These are phyloP conservation scores for Solanum pimpinellifolium DNA, from an alignment of 257 asterid species.

Conservation along the genomic window DNA sequence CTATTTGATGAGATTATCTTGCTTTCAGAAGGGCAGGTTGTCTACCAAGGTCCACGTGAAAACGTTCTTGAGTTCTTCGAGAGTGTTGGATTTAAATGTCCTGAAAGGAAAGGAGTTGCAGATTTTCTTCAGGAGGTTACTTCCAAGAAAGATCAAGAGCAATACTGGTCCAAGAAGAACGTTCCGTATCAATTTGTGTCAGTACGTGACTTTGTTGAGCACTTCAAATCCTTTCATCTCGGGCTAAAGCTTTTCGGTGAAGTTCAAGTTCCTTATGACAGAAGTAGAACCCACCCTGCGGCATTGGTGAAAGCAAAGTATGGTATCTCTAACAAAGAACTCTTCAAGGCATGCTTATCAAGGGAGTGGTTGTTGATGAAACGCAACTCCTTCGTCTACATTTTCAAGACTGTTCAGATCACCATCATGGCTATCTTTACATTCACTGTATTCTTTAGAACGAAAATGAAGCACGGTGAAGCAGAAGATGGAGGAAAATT, in stretches of 20 bases:
- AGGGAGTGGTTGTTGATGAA: conserved; percentile 66
- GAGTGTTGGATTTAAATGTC: conserved; percentile 53
- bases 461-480: conserved; percentile 45
- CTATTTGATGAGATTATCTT: conserved; percentile 53
- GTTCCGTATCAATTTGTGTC: conserved; percentile 31
- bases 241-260: conserved; percentile 39
- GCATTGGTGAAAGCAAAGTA: conserved; percentile 50
- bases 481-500: conserved; percentile 49
- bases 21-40: conserved; percentile 51
- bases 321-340: conserved; percentile 53
- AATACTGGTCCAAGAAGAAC: conserved; percentile 46
- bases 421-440: conserved; percentile 59
- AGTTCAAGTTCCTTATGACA: conserved; percentile 40
- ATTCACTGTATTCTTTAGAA: conserved; percentile 63
- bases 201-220: conserved; percentile 26
- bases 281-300: conserved; percentile 47
- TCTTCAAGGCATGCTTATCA: conserved; percentile 48
- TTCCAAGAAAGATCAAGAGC: conserved; percentile 60
- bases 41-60: conserved; percentile 65
- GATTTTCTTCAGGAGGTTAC: conserved; percentile 68
- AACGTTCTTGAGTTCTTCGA: conserved; percentile 46
- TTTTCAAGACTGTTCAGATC: conserved; percentile 57
- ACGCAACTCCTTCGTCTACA: conserved; percentile 49
- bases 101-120: conserved; percentile 59
- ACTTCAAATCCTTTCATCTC: conserved; percentile 28